Evolutionary conservation across 208 protist genomes (phyloP), one percentile per base, ranked within the genome.

Genomic region (Polymyxa betae): DNA sequence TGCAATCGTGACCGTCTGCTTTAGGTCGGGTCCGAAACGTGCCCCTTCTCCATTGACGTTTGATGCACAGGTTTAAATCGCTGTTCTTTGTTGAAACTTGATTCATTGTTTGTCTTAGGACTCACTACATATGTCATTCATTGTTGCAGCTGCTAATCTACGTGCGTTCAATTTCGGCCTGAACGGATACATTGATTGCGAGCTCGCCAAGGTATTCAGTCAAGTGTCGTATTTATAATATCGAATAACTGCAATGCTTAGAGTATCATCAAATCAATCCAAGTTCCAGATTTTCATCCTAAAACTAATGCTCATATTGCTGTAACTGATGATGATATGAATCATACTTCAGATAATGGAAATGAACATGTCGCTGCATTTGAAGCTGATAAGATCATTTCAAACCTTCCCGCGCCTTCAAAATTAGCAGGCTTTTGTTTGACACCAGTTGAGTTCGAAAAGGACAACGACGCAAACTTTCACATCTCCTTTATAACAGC

Each of bases 1-100:
- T 5, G 90, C 0, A 68, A 44, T 0, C 78, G 92, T n/a, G 97
- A 97, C 89, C 97, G 96, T 96, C n/a, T n/a, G n/a, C n/a, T n/a
- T n/a, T n/a, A n/a, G n/a, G n/a, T 95, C 93, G 82, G 96, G 94
- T 24, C 93, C 95, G 32, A 98, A 98, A 94, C 93, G 96, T 66
- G 92, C 94, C n/a, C 97, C 97, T 16, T 92, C 77, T 32, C 92
- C 95, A 32, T n/a, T 96, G n/a, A 46, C 88, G 49, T 98, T 97
- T 91, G 92, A 96, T 66, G 0, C n/a, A n/a, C n/a, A n/a, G n/a
- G n/a, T n/a, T n/a, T n/a, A n/a, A n/a, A n/a, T n/a, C n/a, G 68
- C 20, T 87, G 92, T 38, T n/a, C n/a, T n/a, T n/a, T n/a, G n/a
- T n/a, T 68, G 24, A 68, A 68, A 68, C n/a, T 68, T 68, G n/a